Percentiles rank a stretch among this genome's conserved stretches.
Conservation (phyloP, 805 yeast species). For the Kuraishia hungarica region DNA sequence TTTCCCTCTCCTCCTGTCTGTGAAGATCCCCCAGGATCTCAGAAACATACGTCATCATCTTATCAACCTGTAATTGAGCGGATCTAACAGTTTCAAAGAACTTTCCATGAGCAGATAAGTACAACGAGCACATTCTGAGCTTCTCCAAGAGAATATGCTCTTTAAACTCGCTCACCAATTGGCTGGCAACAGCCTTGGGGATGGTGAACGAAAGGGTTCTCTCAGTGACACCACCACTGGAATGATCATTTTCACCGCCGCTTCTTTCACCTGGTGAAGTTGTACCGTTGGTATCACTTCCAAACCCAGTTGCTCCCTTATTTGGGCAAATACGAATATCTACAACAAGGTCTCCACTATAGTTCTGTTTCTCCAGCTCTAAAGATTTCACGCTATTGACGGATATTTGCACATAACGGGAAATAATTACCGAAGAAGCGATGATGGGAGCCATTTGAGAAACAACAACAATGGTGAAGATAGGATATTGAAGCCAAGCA, state of each 20-base stretch:
- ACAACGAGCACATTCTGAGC: slow-evolving; percentile 1
- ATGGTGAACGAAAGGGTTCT: neutral
- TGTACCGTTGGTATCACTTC: neutral
- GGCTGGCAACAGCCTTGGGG: slow-evolving; percentile 1
- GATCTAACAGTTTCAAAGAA: slow-evolving; percentile 13
- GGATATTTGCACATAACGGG: neutral
- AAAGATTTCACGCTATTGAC: neutral
- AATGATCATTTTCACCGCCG: too few relatives aligned
- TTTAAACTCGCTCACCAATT: neutral
- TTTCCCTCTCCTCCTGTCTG: neutral
- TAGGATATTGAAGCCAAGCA: slow-evolving; percentile 31
- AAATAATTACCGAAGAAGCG: slow-evolving; percentile 15
- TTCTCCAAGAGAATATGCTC: neutral
- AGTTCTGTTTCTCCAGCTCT: neutral
- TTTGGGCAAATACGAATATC: neutral
- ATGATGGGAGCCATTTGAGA: slow-evolving; percentile 23
- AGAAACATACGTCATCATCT: slow-evolving; percentile 6
- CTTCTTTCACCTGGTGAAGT: neutral
- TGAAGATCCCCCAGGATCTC: neutral
- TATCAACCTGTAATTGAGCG: slow-evolving; percentile 13
- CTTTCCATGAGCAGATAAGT: slow-evolving; percentile 5
- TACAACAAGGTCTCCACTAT: neutral
- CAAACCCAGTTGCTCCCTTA: neutral
- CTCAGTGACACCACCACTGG: neutral
- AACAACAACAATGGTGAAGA: slow-evolving; percentile 18